phyloP scores from a whole-genome alignment of 2,329 filamentous ascomycete genomes.

The Calonectria leucothoes region DNA sequence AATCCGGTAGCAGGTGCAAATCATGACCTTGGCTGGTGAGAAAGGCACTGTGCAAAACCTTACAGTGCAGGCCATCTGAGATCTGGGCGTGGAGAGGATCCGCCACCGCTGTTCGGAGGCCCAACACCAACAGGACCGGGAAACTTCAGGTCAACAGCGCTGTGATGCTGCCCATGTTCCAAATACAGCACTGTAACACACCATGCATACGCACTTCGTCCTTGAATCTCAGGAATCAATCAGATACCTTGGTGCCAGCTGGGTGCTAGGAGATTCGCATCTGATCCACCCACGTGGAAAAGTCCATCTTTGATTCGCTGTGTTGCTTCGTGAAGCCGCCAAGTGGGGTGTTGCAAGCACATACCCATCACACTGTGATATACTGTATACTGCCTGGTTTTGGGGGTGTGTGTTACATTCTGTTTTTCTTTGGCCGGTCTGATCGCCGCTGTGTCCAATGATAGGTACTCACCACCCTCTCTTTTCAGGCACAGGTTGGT shows the following conservation, averaged over 20 bases:
- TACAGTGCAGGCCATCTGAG: conserved; percentile 22
- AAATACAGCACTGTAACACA: background rate
- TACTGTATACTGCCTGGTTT: conserved; percentile 27
- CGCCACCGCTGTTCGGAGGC: conserved; percentile 17
- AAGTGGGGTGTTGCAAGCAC: conserved; percentile 18
- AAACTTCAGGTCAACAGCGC: conserved; percentile 16
- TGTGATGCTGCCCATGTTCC: background rate
- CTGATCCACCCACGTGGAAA: conserved; percentile 37
- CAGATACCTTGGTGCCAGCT: conserved; percentile 16
- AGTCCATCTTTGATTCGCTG: conserved; percentile 34
- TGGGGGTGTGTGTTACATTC: conserved; percentile 14
- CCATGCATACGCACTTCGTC: background rate
- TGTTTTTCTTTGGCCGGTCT: conserved; percentile 17
- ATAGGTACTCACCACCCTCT: conserved; percentile 25
- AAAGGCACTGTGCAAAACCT: conserved; percentile 24
- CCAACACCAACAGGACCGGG: conserved; percentile 14
- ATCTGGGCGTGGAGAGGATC: conserved; percentile 25
- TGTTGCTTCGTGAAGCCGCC: conserved; percentile 27
- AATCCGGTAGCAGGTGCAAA: conserved; percentile 20
- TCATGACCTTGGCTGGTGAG: background rate
- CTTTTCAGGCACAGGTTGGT: conserved; percentile 31
- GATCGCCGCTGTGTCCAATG: conserved; percentile 34
- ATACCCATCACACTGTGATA: conserved; percentile 24
- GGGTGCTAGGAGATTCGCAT: conserved; percentile 21
- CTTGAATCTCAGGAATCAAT: conserved; percentile 25